These are phyloP conservation scores for Silene conica DNA, from an alignment of 148 eudicot genomes.

Conservation along the genomic window DNA sequence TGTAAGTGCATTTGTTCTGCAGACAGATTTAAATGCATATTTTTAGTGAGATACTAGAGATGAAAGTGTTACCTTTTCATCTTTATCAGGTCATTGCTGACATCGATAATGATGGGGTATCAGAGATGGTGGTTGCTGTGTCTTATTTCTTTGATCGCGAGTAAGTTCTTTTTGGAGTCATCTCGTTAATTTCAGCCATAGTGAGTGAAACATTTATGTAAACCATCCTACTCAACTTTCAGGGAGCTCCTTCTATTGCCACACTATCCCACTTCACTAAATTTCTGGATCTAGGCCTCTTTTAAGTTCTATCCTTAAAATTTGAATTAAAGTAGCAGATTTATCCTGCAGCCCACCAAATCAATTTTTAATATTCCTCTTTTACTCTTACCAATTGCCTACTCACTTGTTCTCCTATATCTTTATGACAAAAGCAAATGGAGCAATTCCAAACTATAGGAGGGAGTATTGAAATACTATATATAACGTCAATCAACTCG, in stretches of 20 bases:
- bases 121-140: conserved; percentile 96
- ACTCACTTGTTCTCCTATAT: background rate
- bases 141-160: conserved; percentile 99
- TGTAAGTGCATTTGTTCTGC: conserved; percentile 43
- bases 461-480: background rate
- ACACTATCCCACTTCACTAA: background rate
- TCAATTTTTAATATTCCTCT: background rate
- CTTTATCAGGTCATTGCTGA: conserved; percentile 84
- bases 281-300: background rate
- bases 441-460: background rate
- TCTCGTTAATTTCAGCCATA: background rate
- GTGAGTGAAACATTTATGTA: background rate
- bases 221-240: background rate
- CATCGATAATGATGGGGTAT: conserved; percentile 89
- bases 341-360: background rate
- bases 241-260: background rate
- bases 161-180: conserved; percentile 48
- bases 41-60: background rate
- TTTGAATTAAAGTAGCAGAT: background rate
- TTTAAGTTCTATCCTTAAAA: background rate
- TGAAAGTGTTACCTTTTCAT: background rate
- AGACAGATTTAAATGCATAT: background rate
- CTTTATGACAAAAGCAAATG: background rate
- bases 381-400: background rate
- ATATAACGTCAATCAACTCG: background rate